phyloP scores from a whole-genome alignment of 169 alveolate species.

The Babesia bovis region DNA sequence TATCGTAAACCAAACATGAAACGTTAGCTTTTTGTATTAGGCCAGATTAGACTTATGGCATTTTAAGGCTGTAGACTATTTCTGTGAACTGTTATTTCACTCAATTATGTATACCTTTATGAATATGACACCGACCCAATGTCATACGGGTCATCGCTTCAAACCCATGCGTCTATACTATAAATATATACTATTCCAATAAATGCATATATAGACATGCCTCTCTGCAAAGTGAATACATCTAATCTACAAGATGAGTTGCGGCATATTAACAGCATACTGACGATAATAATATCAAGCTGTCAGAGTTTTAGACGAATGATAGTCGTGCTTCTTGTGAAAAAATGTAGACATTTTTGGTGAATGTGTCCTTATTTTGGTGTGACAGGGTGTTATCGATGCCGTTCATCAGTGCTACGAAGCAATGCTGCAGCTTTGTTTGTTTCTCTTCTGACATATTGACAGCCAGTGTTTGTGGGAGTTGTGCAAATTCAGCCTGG shows the following conservation, averaged over 20 bases:
- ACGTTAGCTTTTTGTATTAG: too few relatives aligned
- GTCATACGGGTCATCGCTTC: too few relatives aligned
- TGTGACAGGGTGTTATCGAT: constrained; percentile 55
- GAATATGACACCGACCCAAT: too few relatives aligned
- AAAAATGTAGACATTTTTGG: constrained; percentile 78
- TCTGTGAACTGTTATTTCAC: too few relatives aligned
- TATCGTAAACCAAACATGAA: constrained; percentile 51
- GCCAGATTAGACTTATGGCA: too few relatives aligned
- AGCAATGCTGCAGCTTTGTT: constrained; percentile 67
- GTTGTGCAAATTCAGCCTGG: constrained; percentile 74
- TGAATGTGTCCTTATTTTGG: constrained; percentile 75
- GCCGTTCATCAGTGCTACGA: constrained; percentile 62
- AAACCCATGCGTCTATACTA: too few relatives aligned
- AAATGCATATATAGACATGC: neutral
- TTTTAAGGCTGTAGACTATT: too few relatives aligned
- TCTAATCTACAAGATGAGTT: too few relatives aligned
- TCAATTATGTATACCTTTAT: too few relatives aligned
- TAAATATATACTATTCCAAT: neutral
- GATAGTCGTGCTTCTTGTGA: constrained; percentile 79
- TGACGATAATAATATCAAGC: too few relatives aligned
- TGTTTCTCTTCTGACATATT: constrained; percentile 81
- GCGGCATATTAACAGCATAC: too few relatives aligned
- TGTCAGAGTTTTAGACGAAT: constrained; percentile 63
- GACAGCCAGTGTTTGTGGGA: constrained; percentile 75
- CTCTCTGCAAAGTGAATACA: neutral